Percentiles rank a stretch among this genome's conserved stretches.
Conservation (phyloP, 139 green algal species). For the Gonium pectorale region DNA sequence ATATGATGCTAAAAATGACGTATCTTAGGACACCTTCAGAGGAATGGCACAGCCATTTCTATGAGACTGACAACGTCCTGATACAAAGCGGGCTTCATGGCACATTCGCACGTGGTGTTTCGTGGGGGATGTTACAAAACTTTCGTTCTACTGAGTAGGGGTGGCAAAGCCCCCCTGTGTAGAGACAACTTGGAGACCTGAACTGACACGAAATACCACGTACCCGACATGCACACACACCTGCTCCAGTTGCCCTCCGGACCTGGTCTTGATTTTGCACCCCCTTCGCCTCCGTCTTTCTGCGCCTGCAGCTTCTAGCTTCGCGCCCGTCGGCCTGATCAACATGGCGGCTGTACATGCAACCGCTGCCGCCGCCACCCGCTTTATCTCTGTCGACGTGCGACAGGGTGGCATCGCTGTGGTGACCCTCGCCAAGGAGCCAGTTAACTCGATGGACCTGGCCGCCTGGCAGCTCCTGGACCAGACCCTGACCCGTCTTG, state of each 20-base stretch:
- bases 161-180: slow-evolving; percentile 34
- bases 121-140: slow-evolving; percentile 61
- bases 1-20: slow-evolving; percentile 57
- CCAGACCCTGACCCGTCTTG: slow-evolving; percentile 60
- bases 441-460: slow-evolving; percentile 80
- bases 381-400: slow-evolving; percentile 20
- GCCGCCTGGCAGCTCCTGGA: slow-evolving; percentile 70
- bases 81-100: neutral
- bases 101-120: neutral
- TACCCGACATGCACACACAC: no score
- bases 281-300: no score
- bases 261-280: no score
- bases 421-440: slow-evolving; percentile 68
- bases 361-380: neutral
- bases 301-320: no score
- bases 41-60: slow-evolving; percentile 32
- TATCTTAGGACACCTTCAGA: slow-evolving; percentile 78
- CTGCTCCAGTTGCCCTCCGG: no score
- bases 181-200: slow-evolving; percentile 69
- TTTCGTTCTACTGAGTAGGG: slow-evolving; percentile 70
- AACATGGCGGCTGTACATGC: neutral
- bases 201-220: slow-evolving; percentile 64
- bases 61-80: slow-evolving; percentile 34
- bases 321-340: no score
- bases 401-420: slow-evolving; percentile 57